These are phyloP conservation scores for Lepiota venenata DNA, from an alignment of 768 basidiomycete genomes.

Conservation along the genomic window DNA sequence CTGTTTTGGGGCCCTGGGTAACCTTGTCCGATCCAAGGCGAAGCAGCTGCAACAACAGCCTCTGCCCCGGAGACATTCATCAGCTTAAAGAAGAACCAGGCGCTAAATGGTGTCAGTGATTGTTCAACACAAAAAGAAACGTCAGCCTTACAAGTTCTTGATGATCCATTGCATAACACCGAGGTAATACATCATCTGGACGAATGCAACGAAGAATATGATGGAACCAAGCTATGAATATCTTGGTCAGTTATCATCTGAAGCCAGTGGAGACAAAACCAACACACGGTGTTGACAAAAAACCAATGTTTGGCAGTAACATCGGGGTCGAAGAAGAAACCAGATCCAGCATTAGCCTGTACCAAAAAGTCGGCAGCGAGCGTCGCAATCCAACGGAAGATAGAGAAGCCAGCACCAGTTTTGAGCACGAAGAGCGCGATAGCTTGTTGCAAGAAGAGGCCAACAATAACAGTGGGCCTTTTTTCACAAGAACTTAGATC, in stretches of 20 bases:
- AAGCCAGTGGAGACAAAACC: neutral
- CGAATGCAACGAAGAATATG: constrained; percentile 92
- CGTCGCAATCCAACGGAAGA: constrained; percentile 82
- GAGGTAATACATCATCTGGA: constrained; percentile 88
- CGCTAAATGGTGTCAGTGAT: constrained; percentile 35
- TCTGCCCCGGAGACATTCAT: constrained; percentile 94
- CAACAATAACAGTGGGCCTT: constrained; percentile 87
- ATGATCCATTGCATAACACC: constrained; percentile 96
- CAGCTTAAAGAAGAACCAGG: constrained; percentile 92
- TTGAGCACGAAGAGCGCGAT: constrained; percentile 91
- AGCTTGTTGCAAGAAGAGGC: constrained; percentile 80
- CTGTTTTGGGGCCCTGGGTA: neutral
- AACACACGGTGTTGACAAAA: constrained; percentile 71
- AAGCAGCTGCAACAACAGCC: constrained; percentile 88
- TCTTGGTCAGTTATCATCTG: neutral
- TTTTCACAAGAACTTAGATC: neutral
- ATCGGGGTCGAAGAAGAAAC: constrained; percentile 78
- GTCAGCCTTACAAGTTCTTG: constrained; percentile 64
- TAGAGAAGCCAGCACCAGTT: constrained; percentile 72
- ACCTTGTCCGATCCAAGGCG: constrained; percentile 92
- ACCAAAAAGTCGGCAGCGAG: constrained; percentile 79
- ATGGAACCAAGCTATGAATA: constrained; percentile 59
- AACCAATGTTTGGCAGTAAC: constrained; percentile 74
- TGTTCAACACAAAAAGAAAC: neutral
- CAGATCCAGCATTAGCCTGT: constrained; percentile 65